Percentiles rank a stretch among this genome's conserved stretches.
Conservation (phyloP, 495 filamentous ascomycete genomes). For the Trypethelium eluteriae region DNA sequence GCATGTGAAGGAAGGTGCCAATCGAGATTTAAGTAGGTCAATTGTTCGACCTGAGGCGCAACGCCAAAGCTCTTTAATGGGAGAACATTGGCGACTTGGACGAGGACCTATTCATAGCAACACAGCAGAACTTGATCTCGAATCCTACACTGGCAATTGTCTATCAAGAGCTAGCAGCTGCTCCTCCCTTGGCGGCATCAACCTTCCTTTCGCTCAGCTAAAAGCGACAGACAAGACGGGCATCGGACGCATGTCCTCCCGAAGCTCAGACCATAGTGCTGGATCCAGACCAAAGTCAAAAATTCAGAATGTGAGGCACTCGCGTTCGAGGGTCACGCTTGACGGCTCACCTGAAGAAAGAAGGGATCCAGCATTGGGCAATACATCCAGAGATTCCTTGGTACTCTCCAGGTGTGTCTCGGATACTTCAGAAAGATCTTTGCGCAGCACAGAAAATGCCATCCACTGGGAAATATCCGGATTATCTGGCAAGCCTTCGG, state of each 20-base stretch:
- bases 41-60: background rate
- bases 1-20: conserved; percentile 19
- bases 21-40: background rate
- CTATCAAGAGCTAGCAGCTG: conserved; percentile 16
- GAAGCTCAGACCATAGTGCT: conserved; percentile 10
- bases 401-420: conserved; percentile 20
- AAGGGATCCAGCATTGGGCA: conserved; percentile 18
- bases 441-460: conserved; percentile 25
- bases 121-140: conserved; percentile 18
- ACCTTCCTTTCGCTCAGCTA: conserved; percentile 18
- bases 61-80: conserved; percentile 2
- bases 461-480: conserved; percentile 26
- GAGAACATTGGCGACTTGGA: conserved; percentile 5
- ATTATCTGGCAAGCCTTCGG: conserved; percentile 22
- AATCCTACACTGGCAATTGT: background rate
- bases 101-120: conserved; percentile 19
- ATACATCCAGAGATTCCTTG: conserved; percentile 20
- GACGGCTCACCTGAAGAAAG: conserved; percentile 26
- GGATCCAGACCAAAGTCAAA: background rate
- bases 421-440: conserved; percentile 17
- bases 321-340: conserved; percentile 15
- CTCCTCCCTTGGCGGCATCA: conserved; percentile 6
- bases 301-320: conserved; percentile 14
- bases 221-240: conserved; percentile 20
- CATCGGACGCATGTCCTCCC: conserved; percentile 20